Evolutionary conservation across 306 rosid species (phyloP).

Genomic region (Cyamopsis tetragonoloba): DNA sequence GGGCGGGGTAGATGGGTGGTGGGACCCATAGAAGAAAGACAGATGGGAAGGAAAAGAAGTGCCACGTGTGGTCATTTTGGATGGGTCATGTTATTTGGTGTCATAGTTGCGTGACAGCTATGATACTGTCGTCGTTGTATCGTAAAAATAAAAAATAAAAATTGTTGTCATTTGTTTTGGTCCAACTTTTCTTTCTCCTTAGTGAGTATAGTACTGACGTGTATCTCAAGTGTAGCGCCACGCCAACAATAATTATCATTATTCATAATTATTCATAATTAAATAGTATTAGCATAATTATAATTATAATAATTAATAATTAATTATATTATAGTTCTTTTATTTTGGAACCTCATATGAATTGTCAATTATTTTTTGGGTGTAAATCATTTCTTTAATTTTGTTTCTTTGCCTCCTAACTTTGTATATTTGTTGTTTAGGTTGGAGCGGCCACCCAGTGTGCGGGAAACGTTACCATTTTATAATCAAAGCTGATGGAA

Average conservation of each 20-base stretch:
- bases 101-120: conserved; percentile 30
- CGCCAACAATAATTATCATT: not conserved
- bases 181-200: not conserved
- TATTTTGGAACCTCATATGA: not conserved
- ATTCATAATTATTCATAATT: not conserved
- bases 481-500: conserved; percentile 85
- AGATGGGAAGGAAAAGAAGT: not conserved
- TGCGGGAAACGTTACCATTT: conserved; percentile 91
- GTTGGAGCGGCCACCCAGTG: conserved; percentile 97
- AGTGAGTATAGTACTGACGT: not conserved
- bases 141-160: not conserved
- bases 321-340: not conserved
- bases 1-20: conserved; percentile 9
- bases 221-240: not conserved
- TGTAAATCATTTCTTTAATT: not conserved
- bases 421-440: conserved; percentile 33
- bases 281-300: not conserved
- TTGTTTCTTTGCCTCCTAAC: not conserved
- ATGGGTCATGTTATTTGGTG: not conserved
- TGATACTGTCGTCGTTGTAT: conserved; percentile 11
- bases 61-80: conserved; percentile 16
- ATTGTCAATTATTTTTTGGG: not conserved
- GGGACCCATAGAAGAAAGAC: conserved; percentile 19
- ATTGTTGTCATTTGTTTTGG: conserved; percentile 11
- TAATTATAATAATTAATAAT: not conserved